phyloP scores from a whole-genome alignment of 108 stramenopile genomes.

The Conticribra guillardii region DNA sequence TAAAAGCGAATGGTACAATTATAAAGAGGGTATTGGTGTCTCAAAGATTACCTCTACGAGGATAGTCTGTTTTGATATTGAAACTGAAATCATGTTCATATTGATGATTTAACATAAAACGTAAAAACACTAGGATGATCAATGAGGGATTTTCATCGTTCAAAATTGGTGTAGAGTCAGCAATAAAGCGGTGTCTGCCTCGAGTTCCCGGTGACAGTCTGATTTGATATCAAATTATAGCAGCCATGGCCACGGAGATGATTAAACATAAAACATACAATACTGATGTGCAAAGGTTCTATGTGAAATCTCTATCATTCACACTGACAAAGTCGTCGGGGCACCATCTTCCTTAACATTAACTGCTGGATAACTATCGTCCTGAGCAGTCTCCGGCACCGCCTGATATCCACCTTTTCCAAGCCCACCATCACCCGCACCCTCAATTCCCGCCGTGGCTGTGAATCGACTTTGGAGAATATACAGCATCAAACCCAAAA shows the following conservation, averaged over 20 bases:
- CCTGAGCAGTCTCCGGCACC: conserved; percentile 30
- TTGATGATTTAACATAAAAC: no score
- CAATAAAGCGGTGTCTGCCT: no score
- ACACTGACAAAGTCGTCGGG: conserved; percentile 18
- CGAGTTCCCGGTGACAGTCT: no score
- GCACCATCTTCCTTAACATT: conserved; percentile 1
- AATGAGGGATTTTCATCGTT: no score
- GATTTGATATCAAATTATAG: no score
- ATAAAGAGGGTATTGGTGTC: no score
- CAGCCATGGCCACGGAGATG: neutral
- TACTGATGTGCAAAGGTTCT: neutral
- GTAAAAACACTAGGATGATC: no score
- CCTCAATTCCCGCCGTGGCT: conserved; percentile 20
- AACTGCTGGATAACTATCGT: neutral
- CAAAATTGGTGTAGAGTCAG: no score
- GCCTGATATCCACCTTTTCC: conserved; percentile 35
- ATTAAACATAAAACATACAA: neutral
- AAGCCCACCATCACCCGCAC: neutral
- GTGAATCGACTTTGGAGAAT: conserved; percentile 89
- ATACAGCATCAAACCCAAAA: conserved; percentile 91
- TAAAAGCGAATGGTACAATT: no score
- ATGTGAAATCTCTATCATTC: neutral
- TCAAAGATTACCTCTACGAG: no score
- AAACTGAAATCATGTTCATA: no score
- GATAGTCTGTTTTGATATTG: no score